Conservation (phyloP, 169 alveolate species). For the Amoebophrya sp. region DNA sequence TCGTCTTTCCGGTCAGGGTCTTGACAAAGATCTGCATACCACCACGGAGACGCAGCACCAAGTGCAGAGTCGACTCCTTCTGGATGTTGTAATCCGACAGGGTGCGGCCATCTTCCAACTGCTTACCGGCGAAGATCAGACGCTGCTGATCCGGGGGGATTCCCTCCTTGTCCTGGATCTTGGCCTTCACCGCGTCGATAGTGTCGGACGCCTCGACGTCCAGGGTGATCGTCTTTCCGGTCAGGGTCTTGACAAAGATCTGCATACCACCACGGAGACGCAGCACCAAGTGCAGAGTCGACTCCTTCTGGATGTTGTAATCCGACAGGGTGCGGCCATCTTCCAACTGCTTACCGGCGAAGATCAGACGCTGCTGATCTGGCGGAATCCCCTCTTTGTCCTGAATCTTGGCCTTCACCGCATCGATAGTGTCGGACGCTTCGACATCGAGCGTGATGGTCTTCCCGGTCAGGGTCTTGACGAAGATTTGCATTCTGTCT, state of each 20-base stretch:
- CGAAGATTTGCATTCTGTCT: constrained; percentile 94
- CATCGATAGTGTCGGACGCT: constrained; percentile 91
- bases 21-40: constrained; percentile 86
- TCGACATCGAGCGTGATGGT: constrained; percentile 92
- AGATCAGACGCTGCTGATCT: constrained; percentile 96
- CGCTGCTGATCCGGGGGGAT: constrained; percentile 99
- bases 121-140: constrained; percentile 98
- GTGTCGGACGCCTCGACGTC: constrained; percentile 91
- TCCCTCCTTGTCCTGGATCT: constrained; percentile 57
- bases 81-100: constrained; percentile 96
- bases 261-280: constrained; percentile 62
- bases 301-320: constrained; percentile 93
- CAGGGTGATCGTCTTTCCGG: constrained; percentile 88
- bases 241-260: constrained; percentile 90
- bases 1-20: constrained; percentile 88
- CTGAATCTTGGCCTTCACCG: constrained; percentile 57
- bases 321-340: constrained; percentile 96
- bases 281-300: constrained; percentile 53
- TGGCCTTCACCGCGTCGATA: constrained; percentile 77
- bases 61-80: constrained; percentile 69
- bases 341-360: constrained; percentile 97
- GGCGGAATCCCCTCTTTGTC: constrained; percentile 87
- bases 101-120: constrained; percentile 96
- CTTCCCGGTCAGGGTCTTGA: constrained; percentile 93
- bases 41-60: constrained; percentile 57